These are phyloP conservation scores for Talaromyces thailandensis DNA, from an alignment of 495 filamentous ascomycete species.

Conservation along the genomic window DNA sequence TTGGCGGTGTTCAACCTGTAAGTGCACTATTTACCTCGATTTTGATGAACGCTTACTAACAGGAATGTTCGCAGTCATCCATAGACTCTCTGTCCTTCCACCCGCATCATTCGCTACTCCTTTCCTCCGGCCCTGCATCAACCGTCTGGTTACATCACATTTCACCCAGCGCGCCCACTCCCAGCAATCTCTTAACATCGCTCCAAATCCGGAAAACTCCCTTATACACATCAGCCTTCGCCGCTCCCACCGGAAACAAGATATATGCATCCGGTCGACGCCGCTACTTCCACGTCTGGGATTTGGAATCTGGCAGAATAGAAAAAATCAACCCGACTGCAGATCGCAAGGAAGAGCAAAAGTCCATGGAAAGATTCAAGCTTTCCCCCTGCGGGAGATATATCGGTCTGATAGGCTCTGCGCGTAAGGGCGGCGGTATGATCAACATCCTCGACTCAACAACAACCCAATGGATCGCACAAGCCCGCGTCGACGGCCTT, in stretches of 20 bases:
- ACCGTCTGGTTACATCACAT: conserved; percentile 86
- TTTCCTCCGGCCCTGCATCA: conserved; percentile 78
- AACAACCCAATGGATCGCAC: conserved; percentile 83
- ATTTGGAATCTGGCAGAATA: conserved; percentile 68
- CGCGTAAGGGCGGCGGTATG: conserved; percentile 74
- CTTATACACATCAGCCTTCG: conserved; percentile 70
- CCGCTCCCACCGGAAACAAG: conserved; percentile 32
- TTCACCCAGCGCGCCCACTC: conserved; percentile 59
- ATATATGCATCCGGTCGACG: conserved; percentile 82
- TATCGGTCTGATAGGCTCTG: conserved; percentile 68
- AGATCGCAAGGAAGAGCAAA: conserved; percentile 69
- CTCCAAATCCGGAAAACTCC: conserved; percentile 77
- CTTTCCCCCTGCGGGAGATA: conserved; percentile 77
- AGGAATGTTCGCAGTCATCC: conserved; percentile 47
- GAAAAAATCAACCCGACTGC: conserved; percentile 70
- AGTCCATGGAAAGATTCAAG: conserved; percentile 82
- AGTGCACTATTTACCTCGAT: conserved; percentile 11
- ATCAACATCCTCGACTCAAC: conserved; percentile 74
- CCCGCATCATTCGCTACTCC: conserved; percentile 73
- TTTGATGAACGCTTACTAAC: conserved; percentile 6
- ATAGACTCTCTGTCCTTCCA: conserved; percentile 84
- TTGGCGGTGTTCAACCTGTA: conserved; percentile 50
- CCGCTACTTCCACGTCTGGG: conserved; percentile 91
- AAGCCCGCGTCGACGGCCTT: conserved; percentile 72
- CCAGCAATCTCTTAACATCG: conserved; percentile 82